phyloP scores from a whole-genome alignment of 1,284 basidiomycete species.

The Sanghuangporus sanghuang region DNA sequence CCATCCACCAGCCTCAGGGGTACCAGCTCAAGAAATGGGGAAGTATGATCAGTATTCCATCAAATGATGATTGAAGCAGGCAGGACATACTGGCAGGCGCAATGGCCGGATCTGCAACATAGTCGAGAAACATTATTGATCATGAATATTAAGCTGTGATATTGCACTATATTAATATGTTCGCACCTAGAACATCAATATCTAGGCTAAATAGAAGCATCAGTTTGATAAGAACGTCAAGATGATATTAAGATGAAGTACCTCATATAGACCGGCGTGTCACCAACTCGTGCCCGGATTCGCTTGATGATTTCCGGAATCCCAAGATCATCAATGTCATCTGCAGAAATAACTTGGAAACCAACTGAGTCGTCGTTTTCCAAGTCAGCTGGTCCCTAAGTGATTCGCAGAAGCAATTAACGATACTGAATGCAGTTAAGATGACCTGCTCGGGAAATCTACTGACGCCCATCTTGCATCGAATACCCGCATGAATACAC shows the following conservation, averaged over 20 bases:
- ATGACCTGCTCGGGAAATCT: neutral
- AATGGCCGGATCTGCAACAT: slow-evolving; percentile 58
- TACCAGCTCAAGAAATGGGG: slow-evolving; percentile 51
- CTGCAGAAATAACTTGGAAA: slow-evolving; percentile 65
- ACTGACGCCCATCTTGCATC: slow-evolving; percentile 62
- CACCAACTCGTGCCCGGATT: slow-evolving; percentile 60
- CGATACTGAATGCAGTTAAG: neutral
- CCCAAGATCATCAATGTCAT: slow-evolving; percentile 72
- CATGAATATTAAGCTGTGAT: no score
- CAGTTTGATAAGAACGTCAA: neutral
- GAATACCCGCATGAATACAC: slow-evolving; percentile 74
- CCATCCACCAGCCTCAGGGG: slow-evolving; percentile 80
- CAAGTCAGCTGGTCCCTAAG: slow-evolving; percentile 53
- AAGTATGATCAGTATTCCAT: neutral
- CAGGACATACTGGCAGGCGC: slow-evolving; percentile 67
- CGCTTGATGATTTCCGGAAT: slow-evolving; percentile 54
- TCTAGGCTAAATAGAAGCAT: slow-evolving; percentile 46
- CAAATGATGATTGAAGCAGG: neutral
- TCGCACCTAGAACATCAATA: slow-evolving; percentile 71
- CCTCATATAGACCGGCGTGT: slow-evolving; percentile 73
- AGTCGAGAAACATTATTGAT: neutral
- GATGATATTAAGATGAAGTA: slow-evolving; percentile 22
- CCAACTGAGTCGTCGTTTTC: slow-evolving; percentile 59
- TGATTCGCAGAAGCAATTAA: neutral
- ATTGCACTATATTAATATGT: neutral